phyloP scores from a whole-genome alignment of 2,329 filamentous ascomycete genomes.

The Sporothrix mexicana region DNA sequence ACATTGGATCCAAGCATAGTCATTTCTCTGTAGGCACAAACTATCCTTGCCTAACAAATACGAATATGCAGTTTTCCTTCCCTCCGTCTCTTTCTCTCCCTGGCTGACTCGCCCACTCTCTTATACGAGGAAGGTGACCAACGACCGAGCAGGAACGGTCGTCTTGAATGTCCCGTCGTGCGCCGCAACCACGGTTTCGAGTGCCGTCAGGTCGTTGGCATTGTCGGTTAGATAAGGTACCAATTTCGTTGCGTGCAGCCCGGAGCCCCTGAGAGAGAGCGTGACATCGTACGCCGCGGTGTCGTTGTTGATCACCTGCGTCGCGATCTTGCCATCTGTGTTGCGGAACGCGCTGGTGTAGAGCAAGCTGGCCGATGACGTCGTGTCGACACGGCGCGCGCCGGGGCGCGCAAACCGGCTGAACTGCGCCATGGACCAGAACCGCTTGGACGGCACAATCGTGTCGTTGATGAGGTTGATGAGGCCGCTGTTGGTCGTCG shows the following conservation, averaged over 20 bases:
- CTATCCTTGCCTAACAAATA: too few species aligned
- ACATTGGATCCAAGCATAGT: too few species aligned
- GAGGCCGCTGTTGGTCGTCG: conserved; percentile 17
- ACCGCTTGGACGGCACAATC: conserved; percentile 18
- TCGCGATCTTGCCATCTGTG: conserved; percentile 15
- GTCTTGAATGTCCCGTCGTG: not conserved
- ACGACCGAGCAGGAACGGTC: conserved; percentile 4
- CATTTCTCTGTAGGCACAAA: too few species aligned
- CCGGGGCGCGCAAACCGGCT: conserved; percentile 10
- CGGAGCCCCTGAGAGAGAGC: not conserved
- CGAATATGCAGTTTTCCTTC: too few species aligned
- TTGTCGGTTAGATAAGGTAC: conserved; percentile 16
- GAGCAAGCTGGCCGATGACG: not conserved
- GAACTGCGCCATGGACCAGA: conserved; percentile 23
- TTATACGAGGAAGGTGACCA: conserved; percentile 5
- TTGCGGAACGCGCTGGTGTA: conserved; percentile 10
- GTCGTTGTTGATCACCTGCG: conserved; percentile 14
- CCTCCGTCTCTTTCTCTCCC: too few species aligned
- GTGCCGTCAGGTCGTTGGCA: conserved; percentile 12
- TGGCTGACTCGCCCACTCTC: too few species aligned
- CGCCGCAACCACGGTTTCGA: not conserved
- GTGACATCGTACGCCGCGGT: conserved; percentile 3
- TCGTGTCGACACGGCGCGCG: not conserved
- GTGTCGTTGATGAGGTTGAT: not conserved
- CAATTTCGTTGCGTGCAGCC: not conserved